Evolutionary conservation across 768 basidiomycete species (phyloP).

Genomic region (Saitozyma sp.): DNA sequence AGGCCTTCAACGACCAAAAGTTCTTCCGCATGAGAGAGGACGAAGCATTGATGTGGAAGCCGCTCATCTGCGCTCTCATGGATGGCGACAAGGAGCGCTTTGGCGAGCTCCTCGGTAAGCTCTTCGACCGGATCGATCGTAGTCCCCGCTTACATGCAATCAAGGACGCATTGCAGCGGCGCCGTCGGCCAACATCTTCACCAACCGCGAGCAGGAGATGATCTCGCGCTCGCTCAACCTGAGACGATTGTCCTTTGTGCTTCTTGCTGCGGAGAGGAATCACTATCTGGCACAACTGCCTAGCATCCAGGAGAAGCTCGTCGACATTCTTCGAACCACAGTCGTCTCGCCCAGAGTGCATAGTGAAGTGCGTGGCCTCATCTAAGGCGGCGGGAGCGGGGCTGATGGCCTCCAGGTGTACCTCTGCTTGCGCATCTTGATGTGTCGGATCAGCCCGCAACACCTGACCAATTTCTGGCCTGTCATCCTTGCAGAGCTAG

Average conservation of each 20-base stretch:
- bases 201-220: constrained; percentile 93
- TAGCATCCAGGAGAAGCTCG: constrained; percentile 92
- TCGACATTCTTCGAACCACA: constrained; percentile 79
- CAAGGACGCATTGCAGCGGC: constrained; percentile 65
- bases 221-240: constrained; percentile 79
- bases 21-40: constrained; percentile 63
- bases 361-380: constrained; percentile 59
- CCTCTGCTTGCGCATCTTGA: constrained; percentile 82
- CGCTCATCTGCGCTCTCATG: constrained; percentile 74
- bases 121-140: too few species aligned
- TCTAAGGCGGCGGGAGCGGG: too few species aligned
- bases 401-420: constrained; percentile 59
- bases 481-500: constrained; percentile 86
- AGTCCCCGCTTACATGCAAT: background rate
- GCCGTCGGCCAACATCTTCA: constrained; percentile 93
- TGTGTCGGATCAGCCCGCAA: constrained; percentile 85
- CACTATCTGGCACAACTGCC: constrained; percentile 86
- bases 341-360: constrained; percentile 79
- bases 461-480: constrained; percentile 97
- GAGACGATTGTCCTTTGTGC: constrained; percentile 77
- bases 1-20: constrained; percentile 79
- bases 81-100: constrained; percentile 84
- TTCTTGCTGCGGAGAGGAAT: constrained; percentile 88
- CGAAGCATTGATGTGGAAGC: constrained; percentile 67
- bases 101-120: constrained; percentile 75